These are phyloP conservation scores for Populus pruinosa DNA, from an alignment of 345 rosid species.

Conservation along the genomic window DNA sequence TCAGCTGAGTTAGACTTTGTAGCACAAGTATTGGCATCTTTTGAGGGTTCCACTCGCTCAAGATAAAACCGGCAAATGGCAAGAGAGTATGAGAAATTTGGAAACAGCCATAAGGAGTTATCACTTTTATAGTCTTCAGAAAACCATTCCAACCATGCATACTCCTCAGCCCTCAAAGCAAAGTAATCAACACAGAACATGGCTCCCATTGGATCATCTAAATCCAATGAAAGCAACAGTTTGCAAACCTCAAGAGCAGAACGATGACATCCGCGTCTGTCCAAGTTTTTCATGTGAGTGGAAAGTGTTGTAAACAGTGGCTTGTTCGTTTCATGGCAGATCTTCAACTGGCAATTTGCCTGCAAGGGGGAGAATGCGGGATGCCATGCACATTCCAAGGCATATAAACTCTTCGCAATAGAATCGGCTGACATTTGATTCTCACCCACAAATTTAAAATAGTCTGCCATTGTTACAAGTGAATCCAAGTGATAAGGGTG, in stretches of 20 bases:
- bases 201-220: constrained; percentile 81
- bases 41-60: constrained; percentile 48
- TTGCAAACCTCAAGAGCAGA: constrained; percentile 92
- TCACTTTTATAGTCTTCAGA: constrained; percentile 68
- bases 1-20: constrained; percentile 55
- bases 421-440: constrained; percentile 87
- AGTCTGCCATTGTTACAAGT: constrained; percentile 88
- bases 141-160: constrained; percentile 71
- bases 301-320: constrained; percentile 71
- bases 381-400: constrained; percentile 87
- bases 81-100: constrained; percentile 81
- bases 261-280: constrained; percentile 84
- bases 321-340: constrained; percentile 68
- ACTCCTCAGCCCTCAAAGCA: constrained; percentile 80
- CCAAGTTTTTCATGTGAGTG: constrained; percentile 85
- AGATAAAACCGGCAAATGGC: constrained; percentile 74
- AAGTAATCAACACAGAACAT: constrained; percentile 88
- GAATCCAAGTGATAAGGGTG: constrained; percentile 88
- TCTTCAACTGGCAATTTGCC: constrained; percentile 72
- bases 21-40: constrained; percentile 22
- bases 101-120: constrained; percentile 82
- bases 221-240: constrained; percentile 70
- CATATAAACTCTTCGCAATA: constrained; percentile 72
- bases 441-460: constrained; percentile 76
- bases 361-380: constrained; percentile 70